Percentiles rank a stretch among this genome's conserved stretches.
These are phyloP conservation scores for Barbarea vulgaris DNA, from an alignment of 345 rosid species.

Conservation along the genomic window DNA sequence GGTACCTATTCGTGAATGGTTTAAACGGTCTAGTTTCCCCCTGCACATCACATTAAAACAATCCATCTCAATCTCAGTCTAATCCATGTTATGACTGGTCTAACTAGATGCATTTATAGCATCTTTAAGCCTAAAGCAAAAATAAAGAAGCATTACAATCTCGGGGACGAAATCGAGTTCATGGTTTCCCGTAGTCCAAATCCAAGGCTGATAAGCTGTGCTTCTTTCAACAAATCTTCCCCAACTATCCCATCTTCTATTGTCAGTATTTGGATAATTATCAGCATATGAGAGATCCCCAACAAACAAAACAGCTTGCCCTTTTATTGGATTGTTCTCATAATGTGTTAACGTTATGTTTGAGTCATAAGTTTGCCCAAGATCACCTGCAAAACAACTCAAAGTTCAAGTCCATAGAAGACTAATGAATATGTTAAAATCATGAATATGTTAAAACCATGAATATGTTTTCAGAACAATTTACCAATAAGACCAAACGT, in stretches of 20 bases:
- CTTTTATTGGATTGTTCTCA: conserved; percentile 65
- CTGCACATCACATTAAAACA: conserved; percentile 42
- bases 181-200: conserved; percentile 92
- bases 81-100: background rate
- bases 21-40: conserved; percentile 85
- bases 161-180: conserved; percentile 82
- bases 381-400: conserved; percentile 69
- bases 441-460: too few species aligned
- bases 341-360: conserved; percentile 80
- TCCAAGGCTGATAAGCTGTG: conserved; percentile 94
- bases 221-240: conserved; percentile 87
- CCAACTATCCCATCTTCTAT: conserved; percentile 89
- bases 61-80: conserved; percentile 23
- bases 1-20: conserved; percentile 73
- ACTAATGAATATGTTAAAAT: background rate
- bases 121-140: background rate
- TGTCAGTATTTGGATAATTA: conserved; percentile 64
- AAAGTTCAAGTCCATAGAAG: conserved; percentile 8
- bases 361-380: conserved; percentile 91
- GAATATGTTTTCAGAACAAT: conserved; percentile 12
- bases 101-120: background rate
- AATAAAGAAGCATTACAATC: conserved; percentile 50
- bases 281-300: conserved; percentile 96
- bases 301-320: conserved; percentile 66
- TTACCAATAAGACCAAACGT: conserved; percentile 66